Percentiles rank a stretch among this genome's conserved stretches.
Evolutionary conservation across 2,329 filamentous ascomycete species (phyloP).

Genomic region (Pseudogymnoascus sp.): DNA sequence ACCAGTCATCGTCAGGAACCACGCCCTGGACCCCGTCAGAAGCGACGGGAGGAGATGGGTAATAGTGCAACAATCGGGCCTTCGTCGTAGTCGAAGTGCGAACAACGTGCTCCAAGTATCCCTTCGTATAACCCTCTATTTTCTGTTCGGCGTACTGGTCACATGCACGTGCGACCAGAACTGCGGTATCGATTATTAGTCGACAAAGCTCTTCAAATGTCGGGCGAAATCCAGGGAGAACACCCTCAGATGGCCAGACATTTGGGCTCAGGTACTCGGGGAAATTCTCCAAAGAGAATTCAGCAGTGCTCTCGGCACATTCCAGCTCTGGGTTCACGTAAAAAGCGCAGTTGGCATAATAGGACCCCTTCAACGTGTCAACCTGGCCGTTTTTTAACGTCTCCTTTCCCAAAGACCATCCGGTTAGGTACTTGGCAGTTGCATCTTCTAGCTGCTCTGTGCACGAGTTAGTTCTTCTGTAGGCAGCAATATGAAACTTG

Average conservation of each 20-base stretch:
- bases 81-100: conserved; percentile 81
- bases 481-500: not conserved
- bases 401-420: conserved; percentile 77
- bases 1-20: conserved; percentile 77
- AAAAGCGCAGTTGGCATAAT: conserved; percentile 76
- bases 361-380: conserved; percentile 74
- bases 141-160: conserved; percentile 75
- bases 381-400: conserved; percentile 68
- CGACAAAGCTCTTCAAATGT: conserved; percentile 68
- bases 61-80: conserved; percentile 87
- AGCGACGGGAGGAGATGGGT: conserved; percentile 46
- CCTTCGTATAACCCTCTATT: conserved; percentile 64
- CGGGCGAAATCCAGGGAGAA: conserved; percentile 66
- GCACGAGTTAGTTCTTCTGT: conserved; percentile 12
- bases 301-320: conserved; percentile 49
- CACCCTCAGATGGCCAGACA: conserved; percentile 66
- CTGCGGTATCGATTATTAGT: conserved; percentile 82
- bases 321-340: conserved; percentile 57
- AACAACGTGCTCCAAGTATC: conserved; percentile 82
- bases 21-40: conserved; percentile 29
- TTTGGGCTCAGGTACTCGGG: conserved; percentile 86
- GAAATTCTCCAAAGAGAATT: conserved; percentile 54
- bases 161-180: conserved; percentile 81
- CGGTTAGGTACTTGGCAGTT: conserved; percentile 55
- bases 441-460: conserved; percentile 49